These are phyloP conservation scores for Fusarium fracticaudum DNA, from an alignment of 2,329 filamentous ascomycete species.

Conservation along the genomic window DNA sequence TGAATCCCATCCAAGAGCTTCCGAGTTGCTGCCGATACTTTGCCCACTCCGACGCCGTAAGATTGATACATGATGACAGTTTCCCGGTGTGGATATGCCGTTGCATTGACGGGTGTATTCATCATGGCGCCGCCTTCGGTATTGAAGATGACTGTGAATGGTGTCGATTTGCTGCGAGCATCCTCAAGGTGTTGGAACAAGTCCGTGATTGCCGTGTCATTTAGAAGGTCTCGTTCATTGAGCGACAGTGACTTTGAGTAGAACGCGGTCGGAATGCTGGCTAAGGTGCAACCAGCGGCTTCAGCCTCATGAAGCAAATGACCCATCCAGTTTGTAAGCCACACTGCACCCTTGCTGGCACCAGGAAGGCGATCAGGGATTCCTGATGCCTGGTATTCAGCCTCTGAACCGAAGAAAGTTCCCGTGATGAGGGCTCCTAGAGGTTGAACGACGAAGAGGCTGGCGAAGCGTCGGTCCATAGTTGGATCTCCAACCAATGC, in stretches of 20 bases:
- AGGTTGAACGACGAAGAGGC: constrained; percentile 64
- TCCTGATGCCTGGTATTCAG: constrained; percentile 63
- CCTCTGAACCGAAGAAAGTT: constrained; percentile 68
- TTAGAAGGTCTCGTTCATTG: constrained; percentile 57
- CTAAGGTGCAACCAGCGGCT: constrained; percentile 57
- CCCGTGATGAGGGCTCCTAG: constrained; percentile 66
- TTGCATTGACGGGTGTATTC: constrained; percentile 64
- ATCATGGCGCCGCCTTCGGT: constrained; percentile 67
- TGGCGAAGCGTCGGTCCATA: constrained; percentile 67
- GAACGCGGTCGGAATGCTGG: constrained; percentile 61
- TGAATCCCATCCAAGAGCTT: constrained; percentile 64
- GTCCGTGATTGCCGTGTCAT: constrained; percentile 54
- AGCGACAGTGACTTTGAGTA: constrained; percentile 68
- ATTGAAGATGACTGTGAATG: constrained; percentile 73
- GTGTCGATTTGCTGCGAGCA: constrained; percentile 58
- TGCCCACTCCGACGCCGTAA: constrained; percentile 63
- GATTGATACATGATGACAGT: constrained; percentile 71
- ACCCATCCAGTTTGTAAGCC: constrained; percentile 71
- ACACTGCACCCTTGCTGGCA: constrained; percentile 52
- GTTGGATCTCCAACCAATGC: constrained; percentile 61
- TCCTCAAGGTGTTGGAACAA: constrained; percentile 65
- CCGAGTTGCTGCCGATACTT: constrained; percentile 56
- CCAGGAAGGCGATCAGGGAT: constrained; percentile 59
- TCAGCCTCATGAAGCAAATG: constrained; percentile 64
- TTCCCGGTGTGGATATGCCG: constrained; percentile 71